A percentile compares a stretch with the other conserved stretches of the same genome.
Evolutionary conservation across 164 flowering plant genomes (phyloP).

Genomic region (Warburgia ugandensis): DNA sequence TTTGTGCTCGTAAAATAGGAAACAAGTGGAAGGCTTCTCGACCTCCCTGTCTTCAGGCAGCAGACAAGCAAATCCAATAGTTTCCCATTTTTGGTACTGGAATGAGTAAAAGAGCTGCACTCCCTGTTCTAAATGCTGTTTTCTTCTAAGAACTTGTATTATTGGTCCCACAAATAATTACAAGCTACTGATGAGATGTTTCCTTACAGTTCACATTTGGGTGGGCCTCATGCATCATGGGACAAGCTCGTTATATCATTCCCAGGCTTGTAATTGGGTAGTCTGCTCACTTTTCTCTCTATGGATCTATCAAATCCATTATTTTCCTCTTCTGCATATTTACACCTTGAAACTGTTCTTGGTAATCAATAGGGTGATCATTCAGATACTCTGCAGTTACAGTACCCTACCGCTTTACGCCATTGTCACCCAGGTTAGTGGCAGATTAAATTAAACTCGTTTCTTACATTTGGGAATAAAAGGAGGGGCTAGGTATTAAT

Average conservation of each 20-base stretch:
- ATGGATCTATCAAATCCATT: not conserved
- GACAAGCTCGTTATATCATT: slow-evolving; percentile 36
- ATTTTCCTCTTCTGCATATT: not conserved
- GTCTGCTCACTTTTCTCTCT: not conserved
- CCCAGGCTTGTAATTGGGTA: slow-evolving; percentile 72
- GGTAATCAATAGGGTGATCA: slow-evolving; percentile 26
- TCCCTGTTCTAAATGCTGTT: too few species aligned
- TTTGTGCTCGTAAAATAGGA: too few species aligned
- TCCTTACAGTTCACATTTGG: slow-evolving; percentile 26
- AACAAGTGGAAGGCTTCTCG: too few species aligned
- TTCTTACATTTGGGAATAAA: not conserved
- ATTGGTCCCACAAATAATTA: not conserved
- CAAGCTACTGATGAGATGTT: not conserved
- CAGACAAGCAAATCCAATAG: too few species aligned
- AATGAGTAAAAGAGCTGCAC: too few species aligned
- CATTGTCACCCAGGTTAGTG: slow-evolving; percentile 53
- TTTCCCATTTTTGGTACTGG: too few species aligned
- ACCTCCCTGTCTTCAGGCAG: too few species aligned
- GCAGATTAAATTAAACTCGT: not conserved
- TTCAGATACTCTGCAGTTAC: slow-evolving; percentile 32
- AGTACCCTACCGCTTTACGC: slow-evolving; percentile 47
- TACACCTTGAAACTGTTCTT: slow-evolving; percentile 2
- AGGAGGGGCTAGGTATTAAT: too few species aligned
- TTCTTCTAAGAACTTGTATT: too few species aligned
- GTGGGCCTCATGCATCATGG: slow-evolving; percentile 66